Evolutionary conservation across 164 flowering plant genomes (phyloP), one percentile per base, ranked within the genome.

Genomic region (Hamamelis virginiana): DNA sequence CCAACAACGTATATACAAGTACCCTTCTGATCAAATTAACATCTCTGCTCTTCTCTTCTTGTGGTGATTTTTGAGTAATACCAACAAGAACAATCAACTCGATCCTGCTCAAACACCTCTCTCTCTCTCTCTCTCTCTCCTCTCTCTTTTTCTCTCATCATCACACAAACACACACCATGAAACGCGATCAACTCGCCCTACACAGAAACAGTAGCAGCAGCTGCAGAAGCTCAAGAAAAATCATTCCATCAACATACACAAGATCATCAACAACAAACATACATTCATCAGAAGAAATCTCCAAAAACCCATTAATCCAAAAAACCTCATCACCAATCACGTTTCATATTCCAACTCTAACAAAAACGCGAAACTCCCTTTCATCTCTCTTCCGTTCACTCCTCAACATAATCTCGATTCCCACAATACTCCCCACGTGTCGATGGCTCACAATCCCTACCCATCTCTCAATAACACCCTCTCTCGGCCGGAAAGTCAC

Each of bases 401-500:
- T 86, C 41, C 59, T 86, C 72, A 65, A 57, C 64, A 9, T 81
- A 52, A 56, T 82, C 59, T 26, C 82, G 9, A 50, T 78, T 63
- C 85, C 79, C 5, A 57, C 69, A 44, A 47, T 76, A 18, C 51
- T 83, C 68, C 80, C 86, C 58, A 67, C 96, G 9, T 84, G 79
- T 68, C 73, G 76, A 22, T 86, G 87, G 86, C 82, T 82, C 21
- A 41, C 68, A 55, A 53, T 82, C 59, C 80, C 90, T 2, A 46
- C 74, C 62, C 70, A 56, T 1, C 72, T 75, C 65, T 77, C 82
- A n/a, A 23, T 72, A 21, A 64, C 81, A 1, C 75, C 96, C 2
- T 61, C 85, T 10, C 78, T 86, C n/a, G 88, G 92, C 70, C 82
- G 90, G 1, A 85, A 79, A 52, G 89, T 92, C 67, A 91, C 92